phyloP scores from a whole-genome alignment of 2,329 filamentous ascomycete genomes.

The Diplodia mutila region DNA sequence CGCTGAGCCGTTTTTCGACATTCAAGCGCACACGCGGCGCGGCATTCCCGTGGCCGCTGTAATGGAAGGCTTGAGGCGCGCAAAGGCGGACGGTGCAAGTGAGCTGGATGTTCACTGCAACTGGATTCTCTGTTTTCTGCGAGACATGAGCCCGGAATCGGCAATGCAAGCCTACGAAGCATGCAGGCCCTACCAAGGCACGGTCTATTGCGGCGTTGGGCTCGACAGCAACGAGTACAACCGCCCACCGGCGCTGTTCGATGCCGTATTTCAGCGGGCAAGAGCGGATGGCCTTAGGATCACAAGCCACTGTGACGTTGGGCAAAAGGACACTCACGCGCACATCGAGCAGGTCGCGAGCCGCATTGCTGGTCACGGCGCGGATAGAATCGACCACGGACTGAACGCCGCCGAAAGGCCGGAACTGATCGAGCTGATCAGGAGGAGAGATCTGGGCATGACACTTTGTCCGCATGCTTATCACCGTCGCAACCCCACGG shows the following conservation, averaged over 20 bases:
- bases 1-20: slow-evolving; percentile 50
- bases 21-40: slow-evolving; percentile 47
- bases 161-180: slow-evolving; percentile 46
- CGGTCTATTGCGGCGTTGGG: slow-evolving; percentile 51
- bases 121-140: slow-evolving; percentile 52
- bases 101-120: slow-evolving; percentile 28
- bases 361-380: slow-evolving; percentile 36
- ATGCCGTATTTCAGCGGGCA: slow-evolving; percentile 45
- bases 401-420: slow-evolving; percentile 44
- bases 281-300: slow-evolving; percentile 48
- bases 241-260: slow-evolving; percentile 52
- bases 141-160: slow-evolving; percentile 46
- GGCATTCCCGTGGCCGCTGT: slow-evolving; percentile 40
- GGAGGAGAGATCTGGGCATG: slow-evolving; percentile 42
- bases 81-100: slow-evolving; percentile 25
- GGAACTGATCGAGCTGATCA: slow-evolving; percentile 40
- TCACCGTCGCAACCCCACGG: slow-evolving; percentile 48
- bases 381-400: slow-evolving; percentile 50
- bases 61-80: slow-evolving; percentile 42
- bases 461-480: slow-evolving; percentile 51
- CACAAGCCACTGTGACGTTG: slow-evolving; percentile 58
- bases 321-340: slow-evolving; percentile 52
- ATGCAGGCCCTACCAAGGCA: slow-evolving; percentile 47
- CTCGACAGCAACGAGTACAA: slow-evolving; percentile 54
- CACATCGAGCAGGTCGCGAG: slow-evolving; percentile 47